A percentile compares a stretch with the other conserved stretches of the same genome.
These are phyloP conservation scores for Danielozyma ontarioensis DNA, from an alignment of 805 yeast species.

Conservation along the genomic window DNA sequence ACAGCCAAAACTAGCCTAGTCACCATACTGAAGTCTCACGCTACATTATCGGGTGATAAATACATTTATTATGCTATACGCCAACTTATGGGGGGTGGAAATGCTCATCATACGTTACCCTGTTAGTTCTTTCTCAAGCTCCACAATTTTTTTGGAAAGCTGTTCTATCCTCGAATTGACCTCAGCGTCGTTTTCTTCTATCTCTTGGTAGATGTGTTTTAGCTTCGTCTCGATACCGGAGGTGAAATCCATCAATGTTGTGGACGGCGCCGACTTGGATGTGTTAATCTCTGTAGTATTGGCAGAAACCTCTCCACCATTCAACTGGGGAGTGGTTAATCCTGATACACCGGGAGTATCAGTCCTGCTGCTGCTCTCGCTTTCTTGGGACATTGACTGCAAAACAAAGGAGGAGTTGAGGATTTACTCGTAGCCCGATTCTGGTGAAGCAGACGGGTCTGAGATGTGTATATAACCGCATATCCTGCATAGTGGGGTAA, in stretches of 20 bases:
- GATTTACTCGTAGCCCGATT: not conserved
- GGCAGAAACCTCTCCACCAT: conserved; percentile 18
- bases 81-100: too few species aligned
- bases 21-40: too few species aligned
- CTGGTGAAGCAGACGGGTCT: too few species aligned
- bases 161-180: conserved; percentile 20
- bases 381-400: not conserved
- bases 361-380: not conserved
- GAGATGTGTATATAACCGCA: too few species aligned
- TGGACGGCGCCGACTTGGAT: conserved; percentile 4
- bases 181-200: conserved; percentile 25
- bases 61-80: too few species aligned
- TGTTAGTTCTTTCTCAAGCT: conserved; percentile 6
- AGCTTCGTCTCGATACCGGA: conserved; percentile 25
- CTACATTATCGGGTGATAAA: too few species aligned
- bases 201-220: conserved; percentile 11
- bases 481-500: too few species aligned
- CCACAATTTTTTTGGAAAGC: conserved; percentile 14
- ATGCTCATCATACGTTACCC: too few species aligned
- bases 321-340: conserved; percentile 30
- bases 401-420: not conserved
- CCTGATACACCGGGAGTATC: conserved; percentile 14
- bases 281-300: not conserved
- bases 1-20: too few species aligned
- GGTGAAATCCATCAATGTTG: conserved; percentile 26